A percentile compares a stretch with the other conserved stretches of the same genome.
Evolutionary conservation across 768 basidiomycete genomes (phyloP).

Genomic region (Dendrothele bispora): DNA sequence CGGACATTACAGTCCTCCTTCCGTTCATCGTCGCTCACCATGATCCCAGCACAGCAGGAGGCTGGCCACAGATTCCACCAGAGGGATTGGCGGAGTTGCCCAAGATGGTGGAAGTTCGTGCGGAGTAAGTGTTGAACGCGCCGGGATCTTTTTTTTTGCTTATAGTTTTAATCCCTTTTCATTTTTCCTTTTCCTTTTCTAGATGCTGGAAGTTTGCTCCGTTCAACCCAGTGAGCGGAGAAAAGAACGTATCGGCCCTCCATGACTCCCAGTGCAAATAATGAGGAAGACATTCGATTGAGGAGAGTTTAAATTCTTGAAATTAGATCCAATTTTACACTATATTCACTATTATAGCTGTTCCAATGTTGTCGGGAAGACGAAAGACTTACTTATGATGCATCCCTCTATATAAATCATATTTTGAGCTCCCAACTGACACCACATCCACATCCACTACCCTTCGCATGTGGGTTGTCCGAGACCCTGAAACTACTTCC

Average conservation of each 20-base stretch:
- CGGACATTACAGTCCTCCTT: slow-evolving; percentile 23
- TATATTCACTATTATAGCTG: not conserved
- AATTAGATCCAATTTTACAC: too few species aligned
- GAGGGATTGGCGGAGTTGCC: slow-evolving; percentile 24
- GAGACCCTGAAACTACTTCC: slow-evolving; percentile 84
- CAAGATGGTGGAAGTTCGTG: slow-evolving; percentile 18
- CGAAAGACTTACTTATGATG: too few species aligned
- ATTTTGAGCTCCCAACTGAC: slow-evolving; percentile 91
- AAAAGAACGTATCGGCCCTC: too few species aligned
- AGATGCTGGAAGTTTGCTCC: slow-evolving; percentile 26
- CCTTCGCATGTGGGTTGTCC: slow-evolving; percentile 89
- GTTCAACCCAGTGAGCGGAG: slow-evolving; percentile 25
- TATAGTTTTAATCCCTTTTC: not conserved
- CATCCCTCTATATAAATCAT: slow-evolving; percentile 7
- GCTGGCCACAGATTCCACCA: slow-evolving; percentile 21
- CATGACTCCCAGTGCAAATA: too few species aligned
- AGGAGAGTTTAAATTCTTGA: too few species aligned
- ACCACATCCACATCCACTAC: slow-evolving; percentile 91
- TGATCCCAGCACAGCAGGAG: slow-evolving; percentile 20
- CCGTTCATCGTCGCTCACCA: slow-evolving; percentile 31
- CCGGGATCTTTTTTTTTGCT: too few species aligned
- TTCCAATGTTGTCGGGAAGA: not conserved
- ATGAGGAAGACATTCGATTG: too few species aligned
- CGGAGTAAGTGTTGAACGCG: slow-evolving; percentile 20
- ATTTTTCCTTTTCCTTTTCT: not conserved